A percentile compares a stretch with the other conserved stretches of the same genome.
Evolutionary conservation across 2,329 filamentous ascomycete genomes (phyloP).

Genomic region (Fusarium kyushuense): DNA sequence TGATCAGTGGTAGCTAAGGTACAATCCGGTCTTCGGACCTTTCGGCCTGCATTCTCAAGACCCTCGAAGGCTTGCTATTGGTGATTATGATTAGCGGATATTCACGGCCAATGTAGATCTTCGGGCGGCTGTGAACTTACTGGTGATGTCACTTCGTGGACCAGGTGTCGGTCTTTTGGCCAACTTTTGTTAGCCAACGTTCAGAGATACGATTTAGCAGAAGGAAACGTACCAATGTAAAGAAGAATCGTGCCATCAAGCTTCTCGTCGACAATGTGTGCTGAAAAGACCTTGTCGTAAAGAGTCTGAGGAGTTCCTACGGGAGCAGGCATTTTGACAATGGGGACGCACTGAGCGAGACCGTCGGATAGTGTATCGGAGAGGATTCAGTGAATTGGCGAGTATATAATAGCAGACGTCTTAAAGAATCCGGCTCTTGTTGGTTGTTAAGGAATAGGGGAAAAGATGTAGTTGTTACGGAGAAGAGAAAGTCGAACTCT

Average conservation of each 20-base stretch:
- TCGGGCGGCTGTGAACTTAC: conserved; percentile 62
- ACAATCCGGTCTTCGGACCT: conserved; percentile 94
- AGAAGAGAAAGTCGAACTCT: conserved; percentile 9
- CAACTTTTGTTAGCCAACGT: conserved; percentile 25
- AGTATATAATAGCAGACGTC: not conserved
- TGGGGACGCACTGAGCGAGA: conserved; percentile 10
- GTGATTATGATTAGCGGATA: conserved; percentile 31
- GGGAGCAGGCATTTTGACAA: conserved; percentile 77
- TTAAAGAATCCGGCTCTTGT: conserved; percentile 6
- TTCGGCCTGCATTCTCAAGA: conserved; percentile 86
- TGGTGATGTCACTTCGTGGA: conserved; percentile 98
- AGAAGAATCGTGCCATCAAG: conserved; percentile 91
- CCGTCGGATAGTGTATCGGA: not conserved
- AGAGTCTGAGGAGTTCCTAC: conserved; percentile 82
- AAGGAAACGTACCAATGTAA: conserved; percentile 80
- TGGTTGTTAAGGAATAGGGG: conserved; percentile 4
- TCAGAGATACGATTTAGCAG: not conserved
- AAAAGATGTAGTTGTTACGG: conserved; percentile 1
- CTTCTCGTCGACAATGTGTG: conserved; percentile 95
- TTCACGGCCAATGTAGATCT: conserved; percentile 11
- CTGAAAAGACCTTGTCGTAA: conserved; percentile 97
- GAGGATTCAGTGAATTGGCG: not conserved
- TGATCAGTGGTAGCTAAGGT: conserved; percentile 97
- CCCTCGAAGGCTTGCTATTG: conserved; percentile 94
- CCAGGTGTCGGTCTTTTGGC: conserved; percentile 84